phyloP scores from a whole-genome alignment of 129 eudicot genomes.

The Pseudognaphalium luteoalbum region DNA sequence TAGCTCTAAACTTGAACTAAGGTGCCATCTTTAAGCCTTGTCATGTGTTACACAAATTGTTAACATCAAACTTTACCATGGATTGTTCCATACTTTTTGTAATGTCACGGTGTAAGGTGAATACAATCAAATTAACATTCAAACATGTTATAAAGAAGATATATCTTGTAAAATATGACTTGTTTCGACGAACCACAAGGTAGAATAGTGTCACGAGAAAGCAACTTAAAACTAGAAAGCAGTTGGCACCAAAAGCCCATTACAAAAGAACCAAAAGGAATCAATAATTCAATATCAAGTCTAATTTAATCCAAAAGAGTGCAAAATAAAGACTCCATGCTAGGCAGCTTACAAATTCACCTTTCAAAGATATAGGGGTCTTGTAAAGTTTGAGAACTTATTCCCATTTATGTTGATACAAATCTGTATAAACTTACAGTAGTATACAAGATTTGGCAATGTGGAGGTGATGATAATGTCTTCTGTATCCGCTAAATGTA shows the following conservation, averaged over 20 bases:
- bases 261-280: background rate
- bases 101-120: too few relatives aligned
- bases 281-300: background rate
- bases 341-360: background rate
- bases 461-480: background rate
- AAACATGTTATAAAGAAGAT: too few relatives aligned
- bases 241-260: background rate
- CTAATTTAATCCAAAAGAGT: background rate
- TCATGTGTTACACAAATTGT: too few relatives aligned
- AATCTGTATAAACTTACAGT: constrained; percentile 4
- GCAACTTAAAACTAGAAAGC: background rate
- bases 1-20: too few relatives aligned
- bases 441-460: constrained; percentile 1
- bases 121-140: too few relatives aligned
- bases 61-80: too few relatives aligned
- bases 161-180: too few relatives aligned
- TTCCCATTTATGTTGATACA: background rate
- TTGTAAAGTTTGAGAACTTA: background rate
- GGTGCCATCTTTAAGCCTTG: too few relatives aligned
- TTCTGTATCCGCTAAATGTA: background rate
- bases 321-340: background rate
- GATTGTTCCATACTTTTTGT: too few relatives aligned
- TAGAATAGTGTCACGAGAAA: background rate
- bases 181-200: background rate
- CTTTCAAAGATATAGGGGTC: background rate